A percentile compares a stretch with the other conserved stretches of the same genome.
These are phyloP conservation scores for Venturia aucupariae DNA, from an alignment of 2,329 filamentous ascomycete species.

Conservation along the genomic window DNA sequence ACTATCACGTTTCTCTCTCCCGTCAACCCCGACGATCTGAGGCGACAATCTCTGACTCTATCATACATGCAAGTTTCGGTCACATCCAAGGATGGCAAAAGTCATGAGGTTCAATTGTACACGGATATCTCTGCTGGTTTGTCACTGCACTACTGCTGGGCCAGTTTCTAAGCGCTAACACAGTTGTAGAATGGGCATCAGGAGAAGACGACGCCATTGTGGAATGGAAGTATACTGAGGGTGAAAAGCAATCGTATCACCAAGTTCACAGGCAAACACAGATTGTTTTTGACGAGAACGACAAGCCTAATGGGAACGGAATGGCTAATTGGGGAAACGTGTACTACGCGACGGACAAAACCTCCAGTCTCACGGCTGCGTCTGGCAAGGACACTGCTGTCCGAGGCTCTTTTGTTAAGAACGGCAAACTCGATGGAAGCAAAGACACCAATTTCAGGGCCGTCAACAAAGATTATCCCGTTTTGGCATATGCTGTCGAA, in stretches of 20 bases:
- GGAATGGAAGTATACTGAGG: conserved; percentile 50
- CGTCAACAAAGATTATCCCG: conserved; percentile 41
- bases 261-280: conserved; percentile 41
- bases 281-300: conserved; percentile 36
- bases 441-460: conserved; percentile 42
- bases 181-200: conserved; percentile 56
- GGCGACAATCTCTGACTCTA: conserved; percentile 58
- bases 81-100: conserved; percentile 49
- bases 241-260: conserved; percentile 48
- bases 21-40: conserved; percentile 56
- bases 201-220: conserved; percentile 48
- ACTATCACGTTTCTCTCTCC: conserved; percentile 64
- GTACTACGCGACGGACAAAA: conserved; percentile 42
- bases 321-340: conserved; percentile 43
- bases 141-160: conserved; percentile 18
- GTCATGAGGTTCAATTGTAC: conserved; percentile 61
- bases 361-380: conserved; percentile 34
- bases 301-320: conserved; percentile 26
- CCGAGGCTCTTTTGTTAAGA: conserved; percentile 35
- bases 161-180: background rate
- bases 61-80: conserved; percentile 61
- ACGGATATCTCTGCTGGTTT: conserved; percentile 61
- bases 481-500: conserved; percentile 44
- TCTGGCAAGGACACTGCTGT: conserved; percentile 39
- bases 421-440: conserved; percentile 36